Evolutionary conservation across 306 rosid genomes (phyloP).

Genomic region (Cucurbita moschata): DNA sequence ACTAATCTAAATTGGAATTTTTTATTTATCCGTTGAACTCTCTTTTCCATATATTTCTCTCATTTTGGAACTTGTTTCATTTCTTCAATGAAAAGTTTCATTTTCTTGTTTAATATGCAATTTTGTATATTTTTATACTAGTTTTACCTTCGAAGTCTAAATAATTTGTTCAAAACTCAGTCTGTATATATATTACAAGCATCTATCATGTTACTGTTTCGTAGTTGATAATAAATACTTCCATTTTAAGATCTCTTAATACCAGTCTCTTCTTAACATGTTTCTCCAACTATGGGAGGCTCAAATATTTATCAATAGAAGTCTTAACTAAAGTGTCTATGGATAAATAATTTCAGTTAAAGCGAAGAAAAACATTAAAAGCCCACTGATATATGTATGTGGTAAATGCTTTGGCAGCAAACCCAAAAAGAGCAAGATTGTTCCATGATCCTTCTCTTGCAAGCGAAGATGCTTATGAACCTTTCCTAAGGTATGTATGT

Average conservation of each 20-base stretch:
- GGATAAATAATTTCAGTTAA: neutral
- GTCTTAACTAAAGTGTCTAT: neutral
- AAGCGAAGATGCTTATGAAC: slow-evolving; percentile 64
- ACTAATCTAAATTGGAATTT: no score
- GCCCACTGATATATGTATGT: neutral
- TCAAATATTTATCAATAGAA: neutral
- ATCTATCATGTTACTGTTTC: no score
- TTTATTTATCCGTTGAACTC: no score
- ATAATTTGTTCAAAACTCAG: no score
- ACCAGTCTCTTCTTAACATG: neutral
- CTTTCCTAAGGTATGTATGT: slow-evolving; percentile 68
- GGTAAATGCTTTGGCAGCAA: slow-evolving; percentile 35
- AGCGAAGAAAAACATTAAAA: neutral
- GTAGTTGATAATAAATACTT: neutral
- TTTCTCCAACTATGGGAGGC: neutral
- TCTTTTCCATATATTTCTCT: no score
- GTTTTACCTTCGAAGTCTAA: no score
- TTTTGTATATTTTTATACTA: no score
- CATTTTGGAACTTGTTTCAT: no score
- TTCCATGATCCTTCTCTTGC: slow-evolving; percentile 77
- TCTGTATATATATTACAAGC: no score
- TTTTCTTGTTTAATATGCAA: no score
- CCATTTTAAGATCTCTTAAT: neutral
- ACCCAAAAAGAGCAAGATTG: slow-evolving; percentile 77
- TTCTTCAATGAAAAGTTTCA: no score